Evolutionary conservation across 306 rosid species (phyloP).

Genomic region (Urtica urens): DNA sequence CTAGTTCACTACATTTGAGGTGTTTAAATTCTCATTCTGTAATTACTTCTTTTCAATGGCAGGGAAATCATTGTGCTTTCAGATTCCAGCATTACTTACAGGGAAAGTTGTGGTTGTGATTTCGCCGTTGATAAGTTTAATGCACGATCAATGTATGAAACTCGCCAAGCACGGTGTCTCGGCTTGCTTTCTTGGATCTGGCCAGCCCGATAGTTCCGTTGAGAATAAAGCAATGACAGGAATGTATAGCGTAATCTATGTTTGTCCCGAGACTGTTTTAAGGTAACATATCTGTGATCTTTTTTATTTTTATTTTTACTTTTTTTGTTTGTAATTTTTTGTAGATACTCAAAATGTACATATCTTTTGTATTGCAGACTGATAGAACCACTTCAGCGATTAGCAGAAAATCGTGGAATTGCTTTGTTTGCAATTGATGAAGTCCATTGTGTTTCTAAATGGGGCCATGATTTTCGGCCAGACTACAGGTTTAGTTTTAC

Average conservation of each 20-base stretch:
- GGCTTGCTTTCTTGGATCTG: slow-evolving; percentile 96
- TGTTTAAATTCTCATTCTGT: background rate
- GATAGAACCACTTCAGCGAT: slow-evolving; percentile 60
- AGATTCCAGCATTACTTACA: slow-evolving; percentile 79
- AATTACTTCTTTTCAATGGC: slow-evolving; percentile 20
- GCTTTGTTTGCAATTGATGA: slow-evolving; percentile 91
- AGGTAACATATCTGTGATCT: slow-evolving; percentile 26
- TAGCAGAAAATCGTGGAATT: slow-evolving; percentile 70
- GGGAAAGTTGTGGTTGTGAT: slow-evolving; percentile 95
- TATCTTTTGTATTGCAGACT: slow-evolving; percentile 34
- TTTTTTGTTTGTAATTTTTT: background rate
- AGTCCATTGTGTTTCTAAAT: slow-evolving; percentile 90
- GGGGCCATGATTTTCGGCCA: slow-evolving; percentile 98
- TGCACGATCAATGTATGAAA: slow-evolving; percentile 94
- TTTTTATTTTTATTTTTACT: background rate
- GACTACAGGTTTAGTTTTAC: slow-evolving; percentile 52
- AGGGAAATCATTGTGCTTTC: slow-evolving; percentile 93
- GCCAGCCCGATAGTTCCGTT: slow-evolving; percentile 73
- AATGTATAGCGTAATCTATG: slow-evolving; percentile 59
- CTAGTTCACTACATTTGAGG: background rate
- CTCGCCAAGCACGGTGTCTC: slow-evolving; percentile 59
- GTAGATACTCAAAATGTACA: background rate
- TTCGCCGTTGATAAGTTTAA: slow-evolving; percentile 86
- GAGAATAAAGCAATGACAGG: slow-evolving; percentile 85
- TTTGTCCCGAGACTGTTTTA: slow-evolving; percentile 78